Evolutionary conservation across 208 protist genomes (phyloP), one percentile per base, ranked within the genome.

Genomic region (Trypanosoma vivax): DNA sequence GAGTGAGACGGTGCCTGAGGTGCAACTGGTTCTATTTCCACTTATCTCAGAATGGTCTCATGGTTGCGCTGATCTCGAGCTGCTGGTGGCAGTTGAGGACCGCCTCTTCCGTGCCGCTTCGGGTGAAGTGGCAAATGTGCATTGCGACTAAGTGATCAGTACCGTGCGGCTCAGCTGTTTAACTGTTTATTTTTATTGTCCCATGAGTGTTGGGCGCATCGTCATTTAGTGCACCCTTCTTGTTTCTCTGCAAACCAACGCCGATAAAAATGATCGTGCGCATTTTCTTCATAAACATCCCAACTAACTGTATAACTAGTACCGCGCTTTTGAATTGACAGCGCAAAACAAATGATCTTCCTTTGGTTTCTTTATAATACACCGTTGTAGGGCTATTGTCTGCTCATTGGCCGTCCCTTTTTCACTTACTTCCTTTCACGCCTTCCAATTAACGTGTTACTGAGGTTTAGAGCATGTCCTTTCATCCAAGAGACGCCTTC

Each of bases 81-180:
- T 94, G 23, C 42, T 92, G 25, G 78, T 40, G 2, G 87, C 90
- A 7, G 80, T 96, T 5, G 84, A 94, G 40, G 90, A 96, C 62
- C 72, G 90, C 18, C 63, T 96, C 1, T 94, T 94, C 50, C 84
- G 90, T 29, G 87, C 90, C 2, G 90, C 90, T 9, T 96, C 90
- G 7, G 90, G 90, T 40, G 63, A 69, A 43, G 70, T 83, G 3
- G 87, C 79, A 13, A 35, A 43, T 25, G 45, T 70, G 5, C 37
- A 25, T 16, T 33, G 18, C 25, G 33, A 31, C 31, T 52, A 29
- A 39, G n/a, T 16, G n/a, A n/a, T n/a, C n/a, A n/a, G n/a, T n/a
- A n/a, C n/a, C n/a, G n/a, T n/a, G n/a, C n/a, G n/a, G n/a, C n/a
- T n/a, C n/a, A n/a, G n/a, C n/a, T n/a, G n/a, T n/a, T n/a, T n/a